Evolutionary conservation across 225 moss, liverwort and hornwort genomes (phyloP), one percentile per base, ranked within the genome.

Genomic region (Straminergon stramineum): DNA sequence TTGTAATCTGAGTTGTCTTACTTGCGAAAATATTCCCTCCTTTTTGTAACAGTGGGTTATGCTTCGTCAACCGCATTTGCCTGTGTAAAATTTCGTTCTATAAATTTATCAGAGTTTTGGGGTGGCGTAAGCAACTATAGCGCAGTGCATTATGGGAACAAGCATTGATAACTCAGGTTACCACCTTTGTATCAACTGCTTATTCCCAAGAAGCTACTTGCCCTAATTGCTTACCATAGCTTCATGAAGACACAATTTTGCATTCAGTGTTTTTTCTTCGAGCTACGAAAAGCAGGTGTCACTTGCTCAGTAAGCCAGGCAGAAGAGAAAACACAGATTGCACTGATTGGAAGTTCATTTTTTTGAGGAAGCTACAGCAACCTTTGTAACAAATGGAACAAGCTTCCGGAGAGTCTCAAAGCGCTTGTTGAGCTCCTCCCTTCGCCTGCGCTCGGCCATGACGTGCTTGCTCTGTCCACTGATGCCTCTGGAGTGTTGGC

Each of bases 321-420:
- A 24, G 79, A 79, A 66, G 43, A 8, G 68, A 67, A 67, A 67
- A 51, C 26, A 61, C 67, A 53, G 75, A 84, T 89, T 56, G 83
- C 65, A 65, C 20, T 77, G 16, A 65, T 65, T 56, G 45, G 57
- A 68, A 69, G 35, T 69, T 81, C 35, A 14, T 60, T 51, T 61
- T 30, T 77, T 69, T 17, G 39, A 79, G 57, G 66, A 87, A 27
- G 18, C 77, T 34, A 13, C 34, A 48, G 28, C 19, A 83, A 98
- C 98, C 97, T 98, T 97, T 6, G 92, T 95, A 67, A 93, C 91
- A 48, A 92, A 91, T 15, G 98, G 98, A 75, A 98, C 93, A 82
- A 98, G 93, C 61, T 88, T 93, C 76, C 96, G 94, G 75, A 98
- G 93, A 9, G 96, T 93, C 90, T 89, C 88, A n/a, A 97, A 96